Base-by-base conservation (phyloP, 331 rosid genomes). In the Acacia pycnantha region DNA sequence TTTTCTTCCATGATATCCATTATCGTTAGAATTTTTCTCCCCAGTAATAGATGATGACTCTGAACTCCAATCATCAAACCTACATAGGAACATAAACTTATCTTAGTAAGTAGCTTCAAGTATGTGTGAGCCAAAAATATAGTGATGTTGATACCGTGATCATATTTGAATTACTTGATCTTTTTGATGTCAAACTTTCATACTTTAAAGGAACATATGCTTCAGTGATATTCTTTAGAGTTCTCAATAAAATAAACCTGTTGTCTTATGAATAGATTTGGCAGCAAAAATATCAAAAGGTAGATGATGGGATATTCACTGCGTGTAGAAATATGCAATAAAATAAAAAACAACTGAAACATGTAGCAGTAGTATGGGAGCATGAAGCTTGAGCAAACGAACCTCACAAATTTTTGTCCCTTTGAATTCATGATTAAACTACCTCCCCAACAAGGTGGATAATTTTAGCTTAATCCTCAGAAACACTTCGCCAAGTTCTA, bases 31-130 rank as follows among this genome's bases (percentile, higher is more conserved):
- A 80, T 56, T 85, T 19, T 75, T 73, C n/a, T 35, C 70, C 77
- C 87, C 92, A 12, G 76, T 62, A 64, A 82, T 84, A 19, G 22
- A 44, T 73, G 96, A 88, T 84, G 84, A 78, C 14, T 88, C 92
- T 79, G 92, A 85, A 18, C 73, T 87, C 91, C 87, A 85, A 79
- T 89, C 91, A 79, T 78, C 88, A 86, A 91, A 91, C 82, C 97
- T 93, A 85, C 46, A 80, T 35, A 62, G n/a, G 71, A 77, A 27
- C 27, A 73, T 31, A 56, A 79, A 70, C 73, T 58, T 15, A 61
- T 61, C 40, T 29, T 4, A 61, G 59, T 31, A 31, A 31, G 33
- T 31, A 2, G 33, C 33, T 31, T 31, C 2, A 31, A 31, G 33
- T 31, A 31, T 31, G 33, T 31, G 33, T 31, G 2, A 2, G 33